These are phyloP conservation scores for Sporothrix protearum DNA, from an alignment of 2,329 filamentous ascomycete genomes.

Conservation along the genomic window DNA sequence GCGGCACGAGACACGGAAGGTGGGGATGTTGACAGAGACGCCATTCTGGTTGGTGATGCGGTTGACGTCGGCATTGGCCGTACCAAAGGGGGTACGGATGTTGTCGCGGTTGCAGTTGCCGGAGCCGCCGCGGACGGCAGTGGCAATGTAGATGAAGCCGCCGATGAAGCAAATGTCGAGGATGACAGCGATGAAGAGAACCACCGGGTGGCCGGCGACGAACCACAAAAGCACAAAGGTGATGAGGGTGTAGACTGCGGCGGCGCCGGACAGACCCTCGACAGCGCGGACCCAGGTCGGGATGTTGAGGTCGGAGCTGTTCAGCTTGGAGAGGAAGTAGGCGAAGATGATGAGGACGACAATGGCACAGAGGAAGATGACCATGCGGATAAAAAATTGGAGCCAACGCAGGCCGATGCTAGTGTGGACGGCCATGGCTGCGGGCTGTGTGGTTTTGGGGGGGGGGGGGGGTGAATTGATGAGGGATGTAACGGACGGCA, in stretches of 20 bases:
- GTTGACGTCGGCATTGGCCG: conserved; percentile 50
- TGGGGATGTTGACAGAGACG: conserved; percentile 49
- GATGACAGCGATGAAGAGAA: conserved; percentile 68
- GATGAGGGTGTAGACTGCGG: conserved; percentile 68
- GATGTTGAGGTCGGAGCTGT: conserved; percentile 62
- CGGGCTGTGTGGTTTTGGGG: not conserved
- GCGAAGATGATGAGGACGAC: conserved; percentile 76
- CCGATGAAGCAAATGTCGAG: conserved; percentile 74
- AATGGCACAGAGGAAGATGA: conserved; percentile 69
- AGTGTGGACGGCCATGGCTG: conserved; percentile 54
- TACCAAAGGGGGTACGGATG: conserved; percentile 67
- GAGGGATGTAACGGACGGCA: not conserved
- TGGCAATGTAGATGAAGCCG: conserved; percentile 76
- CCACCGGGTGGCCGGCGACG: conserved; percentile 69
- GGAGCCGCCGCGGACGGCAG: conserved; percentile 67
- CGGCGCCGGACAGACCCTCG: conserved; percentile 71
- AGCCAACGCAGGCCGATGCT: conserved; percentile 63
- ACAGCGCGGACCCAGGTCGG: conserved; percentile 67
- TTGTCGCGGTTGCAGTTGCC: conserved; percentile 56
- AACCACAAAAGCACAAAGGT: conserved; percentile 75
- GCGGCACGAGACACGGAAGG: conserved; percentile 58
- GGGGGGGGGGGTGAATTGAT: not conserved
- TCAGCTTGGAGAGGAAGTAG: conserved; percentile 75
- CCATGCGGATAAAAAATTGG: conserved; percentile 67
- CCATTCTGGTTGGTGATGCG: conserved; percentile 48